Evolutionary conservation across 768 basidiomycete species (phyloP).

Genomic region (Lentinula guzmanii): DNA sequence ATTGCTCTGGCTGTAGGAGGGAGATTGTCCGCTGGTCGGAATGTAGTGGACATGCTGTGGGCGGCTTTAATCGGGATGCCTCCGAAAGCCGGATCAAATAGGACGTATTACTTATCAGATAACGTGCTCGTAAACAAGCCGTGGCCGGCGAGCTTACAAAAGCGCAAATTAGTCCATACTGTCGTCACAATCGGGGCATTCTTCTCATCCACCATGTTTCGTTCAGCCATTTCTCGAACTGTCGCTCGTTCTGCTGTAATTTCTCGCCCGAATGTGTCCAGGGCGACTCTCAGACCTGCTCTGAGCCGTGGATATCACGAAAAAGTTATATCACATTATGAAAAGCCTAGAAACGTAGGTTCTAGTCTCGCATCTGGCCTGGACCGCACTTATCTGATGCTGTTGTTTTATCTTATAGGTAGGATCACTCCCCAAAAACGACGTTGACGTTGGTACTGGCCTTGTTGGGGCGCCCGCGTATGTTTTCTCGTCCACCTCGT

Average conservation of each 20-base stretch:
- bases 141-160: background rate
- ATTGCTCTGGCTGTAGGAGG: conserved; percentile 85
- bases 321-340: conserved; percentile 97
- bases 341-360: conserved; percentile 93
- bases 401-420: conserved; percentile 51
- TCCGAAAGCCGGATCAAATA: background rate
- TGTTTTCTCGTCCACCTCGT: conserved; percentile 23
- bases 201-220: conserved; percentile 58
- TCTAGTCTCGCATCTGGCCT: conserved; percentile 24
- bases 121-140: background rate
- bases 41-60: conserved; percentile 22
- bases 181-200: background rate
- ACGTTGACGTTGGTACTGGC: conserved; percentile 91
- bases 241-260: conserved; percentile 29
- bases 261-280: conserved; percentile 36
- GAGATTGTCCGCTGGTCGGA: conserved; percentile 55
- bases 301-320: conserved; percentile 81
- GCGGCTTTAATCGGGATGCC: background rate
- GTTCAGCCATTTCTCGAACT: conserved; percentile 50
- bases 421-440: conserved; percentile 90
- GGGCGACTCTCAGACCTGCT: conserved; percentile 39
- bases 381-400: conserved; percentile 54
- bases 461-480: conserved; percentile 97
- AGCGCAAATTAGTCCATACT: background rate
- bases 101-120: background rate